Evolutionary conservation across 345 rosid species (phyloP).

Genomic region (Lepidium aucheri): DNA sequence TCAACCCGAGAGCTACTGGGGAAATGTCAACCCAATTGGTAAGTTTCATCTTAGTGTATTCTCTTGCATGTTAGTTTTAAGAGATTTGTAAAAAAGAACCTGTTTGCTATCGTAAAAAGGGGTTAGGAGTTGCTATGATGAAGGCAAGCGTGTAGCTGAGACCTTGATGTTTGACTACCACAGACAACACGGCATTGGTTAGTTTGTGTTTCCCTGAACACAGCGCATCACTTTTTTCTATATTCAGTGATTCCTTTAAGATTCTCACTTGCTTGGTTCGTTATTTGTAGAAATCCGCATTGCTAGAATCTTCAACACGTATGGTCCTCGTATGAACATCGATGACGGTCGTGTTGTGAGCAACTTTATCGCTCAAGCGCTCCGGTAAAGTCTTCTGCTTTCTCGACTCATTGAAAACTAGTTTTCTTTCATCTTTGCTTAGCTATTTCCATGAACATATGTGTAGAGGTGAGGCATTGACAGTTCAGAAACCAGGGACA

Average conservation of each 20-base stretch:
- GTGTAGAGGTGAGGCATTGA: constrained; percentile 55
- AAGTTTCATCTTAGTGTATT: neutral
- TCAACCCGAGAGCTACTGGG: constrained; percentile 95
- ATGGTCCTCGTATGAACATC: constrained; percentile 94
- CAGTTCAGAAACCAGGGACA: constrained; percentile 90
- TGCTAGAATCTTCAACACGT: constrained; percentile 96
- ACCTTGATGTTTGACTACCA: constrained; percentile 97
- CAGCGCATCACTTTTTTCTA: neutral
- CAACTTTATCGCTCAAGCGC: constrained; percentile 96
- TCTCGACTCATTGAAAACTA: neutral
- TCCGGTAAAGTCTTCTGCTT: constrained; percentile 36
- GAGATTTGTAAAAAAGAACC: neutral
- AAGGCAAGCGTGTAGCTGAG: constrained; percentile 98
- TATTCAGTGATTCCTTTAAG: neutral
- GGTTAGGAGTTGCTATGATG: constrained; percentile 92
- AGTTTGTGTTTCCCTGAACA: neutral
- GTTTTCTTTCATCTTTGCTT: neutral
- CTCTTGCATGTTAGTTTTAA: neutral
- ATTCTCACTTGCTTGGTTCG: neutral
- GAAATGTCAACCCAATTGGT: constrained; percentile 95
- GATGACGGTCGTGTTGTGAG: constrained; percentile 99
- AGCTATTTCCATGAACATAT: neutral
- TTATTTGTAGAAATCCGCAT: constrained; percentile 63
- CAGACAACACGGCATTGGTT: constrained; percentile 94
- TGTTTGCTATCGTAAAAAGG: constrained; percentile 31